phyloP scores from a whole-genome alignment of 1,139 yeast genomes.

The Pichia sp. region DNA sequence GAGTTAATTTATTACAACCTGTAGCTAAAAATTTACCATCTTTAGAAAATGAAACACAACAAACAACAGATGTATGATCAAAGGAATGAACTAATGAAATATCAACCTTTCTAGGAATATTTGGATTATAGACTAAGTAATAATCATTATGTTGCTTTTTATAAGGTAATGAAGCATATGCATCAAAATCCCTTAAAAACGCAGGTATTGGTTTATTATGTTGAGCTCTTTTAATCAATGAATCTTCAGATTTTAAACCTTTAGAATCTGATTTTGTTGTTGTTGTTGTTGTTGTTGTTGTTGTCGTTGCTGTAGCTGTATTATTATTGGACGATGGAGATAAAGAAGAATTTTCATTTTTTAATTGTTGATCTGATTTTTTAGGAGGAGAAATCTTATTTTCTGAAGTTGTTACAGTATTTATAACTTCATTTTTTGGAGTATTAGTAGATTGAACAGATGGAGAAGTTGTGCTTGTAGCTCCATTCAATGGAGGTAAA shows the following conservation, averaged over 20 bases:
- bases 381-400: background rate
- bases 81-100: conserved; percentile 85
- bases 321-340: background rate
- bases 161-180: conserved; percentile 68
- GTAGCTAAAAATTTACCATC: conserved; percentile 95
- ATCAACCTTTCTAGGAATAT: conserved; percentile 67
- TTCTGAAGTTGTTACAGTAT: background rate
- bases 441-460: background rate
- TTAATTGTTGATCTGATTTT: conserved; percentile 8
- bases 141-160: conserved; percentile 85
- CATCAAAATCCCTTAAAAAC: conserved; percentile 76
- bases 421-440: background rate
- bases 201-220: conserved; percentile 79
- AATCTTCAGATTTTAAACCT: conserved; percentile 24
- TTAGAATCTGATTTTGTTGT: conserved; percentile 1
- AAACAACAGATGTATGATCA: conserved; percentile 90
- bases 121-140: conserved; percentile 87
- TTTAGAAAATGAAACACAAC: conserved; percentile 90
- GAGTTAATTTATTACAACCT: conserved; percentile 95
- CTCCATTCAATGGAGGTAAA: background rate
- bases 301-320: background rate
- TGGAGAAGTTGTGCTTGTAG: background rate
- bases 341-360: background rate
- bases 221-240: conserved; percentile 38
- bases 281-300: conserved; percentile 17